phyloP scores from a whole-genome alignment of 2,329 filamentous ascomycete species.

The Sporothrix brunneoviolacea region DNA sequence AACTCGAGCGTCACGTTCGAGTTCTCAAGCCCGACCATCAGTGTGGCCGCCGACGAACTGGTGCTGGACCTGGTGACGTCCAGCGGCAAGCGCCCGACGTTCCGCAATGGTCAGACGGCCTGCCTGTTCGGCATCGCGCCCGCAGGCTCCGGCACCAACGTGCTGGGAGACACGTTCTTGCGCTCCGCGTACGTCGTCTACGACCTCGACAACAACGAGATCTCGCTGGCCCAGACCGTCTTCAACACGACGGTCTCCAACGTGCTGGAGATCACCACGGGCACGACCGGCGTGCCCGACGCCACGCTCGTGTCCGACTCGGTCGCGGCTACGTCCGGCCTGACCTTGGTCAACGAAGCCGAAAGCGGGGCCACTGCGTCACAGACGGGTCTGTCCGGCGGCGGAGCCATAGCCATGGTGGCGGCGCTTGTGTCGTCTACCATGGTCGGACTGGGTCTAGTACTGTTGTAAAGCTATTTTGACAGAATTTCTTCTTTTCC shows the following conservation, averaged over 20 bases:
- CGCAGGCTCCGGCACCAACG: slow-evolving; percentile 46
- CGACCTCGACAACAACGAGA: slow-evolving; percentile 64
- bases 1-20: slow-evolving; percentile 42
- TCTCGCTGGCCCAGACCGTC: slow-evolving; percentile 61
- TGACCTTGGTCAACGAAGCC: slow-evolving; percentile 18
- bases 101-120: slow-evolving; percentile 46
- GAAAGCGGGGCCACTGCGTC: not conserved
- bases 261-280: slow-evolving; percentile 49
- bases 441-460: slow-evolving; percentile 9
- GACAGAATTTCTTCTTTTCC: slow-evolving; percentile 29
- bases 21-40: slow-evolving; percentile 49
- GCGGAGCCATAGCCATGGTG: not conserved
- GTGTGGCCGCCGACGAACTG: slow-evolving; percentile 52
- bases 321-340: slow-evolving; percentile 41
- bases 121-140: slow-evolving; percentile 65
- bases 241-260: slow-evolving; percentile 48
- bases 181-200: slow-evolving; percentile 71
- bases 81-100: slow-evolving; percentile 41
- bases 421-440: slow-evolving; percentile 6
- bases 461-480: slow-evolving; percentile 36
- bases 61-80: slow-evolving; percentile 46
- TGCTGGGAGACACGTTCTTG: slow-evolving; percentile 69
- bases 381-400: not conserved
- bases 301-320: slow-evolving; percentile 44
- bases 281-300: slow-evolving; percentile 44